A percentile compares a stretch with the other conserved stretches of the same genome.
Conservation (phyloP, 2,329 filamentous ascomycete genomes). For the Fusarium anthophilum region DNA sequence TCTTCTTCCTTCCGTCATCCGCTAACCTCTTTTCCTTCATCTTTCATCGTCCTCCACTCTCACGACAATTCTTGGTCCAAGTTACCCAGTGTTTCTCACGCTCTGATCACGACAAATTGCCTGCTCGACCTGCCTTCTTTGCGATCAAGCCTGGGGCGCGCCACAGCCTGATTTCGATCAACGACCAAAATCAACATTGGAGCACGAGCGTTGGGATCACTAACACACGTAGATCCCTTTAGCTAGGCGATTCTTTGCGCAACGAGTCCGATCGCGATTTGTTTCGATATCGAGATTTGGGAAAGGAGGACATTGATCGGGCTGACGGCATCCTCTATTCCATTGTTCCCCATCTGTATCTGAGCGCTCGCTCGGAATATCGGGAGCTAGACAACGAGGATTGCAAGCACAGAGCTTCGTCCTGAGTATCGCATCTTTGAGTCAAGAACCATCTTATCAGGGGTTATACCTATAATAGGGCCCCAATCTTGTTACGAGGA, state of each 20-base stretch:
- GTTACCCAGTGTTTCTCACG: not conserved
- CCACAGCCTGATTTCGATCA: slow-evolving; percentile 15
- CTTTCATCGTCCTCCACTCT: not conserved
- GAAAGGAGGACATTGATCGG: slow-evolving; percentile 36
- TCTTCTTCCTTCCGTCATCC: slow-evolving; percentile 10
- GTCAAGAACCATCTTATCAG: slow-evolving; percentile 33
- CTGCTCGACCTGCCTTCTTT: not conserved
- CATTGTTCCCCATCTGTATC: slow-evolving; percentile 33
- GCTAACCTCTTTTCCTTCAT: not conserved
- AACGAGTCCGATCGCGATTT: slow-evolving; percentile 17
- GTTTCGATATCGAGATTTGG: slow-evolving; percentile 20
- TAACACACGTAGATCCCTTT: not conserved
- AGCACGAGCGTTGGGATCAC: not conserved
- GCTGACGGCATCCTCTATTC: slow-evolving; percentile 32
- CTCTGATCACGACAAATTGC: not conserved
- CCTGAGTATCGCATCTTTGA: slow-evolving; percentile 54
- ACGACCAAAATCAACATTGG: not conserved
- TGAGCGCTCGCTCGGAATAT: slow-evolving; percentile 27
- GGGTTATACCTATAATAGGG: slow-evolving; percentile 25
- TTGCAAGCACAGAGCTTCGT: slow-evolving; percentile 72
- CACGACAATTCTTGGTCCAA: not conserved
- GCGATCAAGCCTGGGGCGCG: slow-evolving; percentile 7
- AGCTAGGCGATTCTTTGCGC: not conserved
- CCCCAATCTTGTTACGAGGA: slow-evolving; percentile 47
- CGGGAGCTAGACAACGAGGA: slow-evolving; percentile 40